Percentiles rank a stretch among this genome's conserved stretches.
Evolutionary conservation across 2,329 filamentous ascomycete species (phyloP).

Genomic region (Arthrobotrys musiformis): DNA sequence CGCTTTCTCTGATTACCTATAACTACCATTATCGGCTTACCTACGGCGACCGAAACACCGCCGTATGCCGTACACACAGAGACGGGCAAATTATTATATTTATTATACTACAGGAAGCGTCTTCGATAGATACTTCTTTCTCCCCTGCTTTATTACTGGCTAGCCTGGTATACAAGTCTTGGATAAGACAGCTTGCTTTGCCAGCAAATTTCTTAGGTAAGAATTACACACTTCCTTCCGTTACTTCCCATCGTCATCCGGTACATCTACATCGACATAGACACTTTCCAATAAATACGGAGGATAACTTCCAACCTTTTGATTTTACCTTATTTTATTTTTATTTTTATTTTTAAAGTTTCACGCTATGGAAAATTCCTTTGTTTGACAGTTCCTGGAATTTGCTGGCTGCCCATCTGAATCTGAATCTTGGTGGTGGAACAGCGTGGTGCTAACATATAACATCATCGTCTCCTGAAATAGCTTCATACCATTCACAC

Average conservation of each 20-base stretch:
- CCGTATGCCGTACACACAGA: background rate
- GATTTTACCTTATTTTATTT: too few relatives aligned
- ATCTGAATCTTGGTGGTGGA: background rate
- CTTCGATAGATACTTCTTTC: background rate
- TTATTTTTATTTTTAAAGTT: background rate
- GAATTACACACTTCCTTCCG: slow-evolving; percentile 4
- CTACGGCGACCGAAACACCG: slow-evolving; percentile 32
- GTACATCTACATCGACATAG: background rate
- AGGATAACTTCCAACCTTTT: too few relatives aligned
- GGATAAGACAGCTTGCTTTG: background rate
- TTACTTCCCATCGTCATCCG: background rate
- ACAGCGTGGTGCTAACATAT: background rate
- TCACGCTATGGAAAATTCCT: slow-evolving; percentile 4
- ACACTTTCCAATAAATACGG: too few relatives aligned
- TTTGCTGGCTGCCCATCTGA: background rate
- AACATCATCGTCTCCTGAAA: background rate
- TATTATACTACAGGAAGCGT: too few relatives aligned
- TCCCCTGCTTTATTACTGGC: background rate
- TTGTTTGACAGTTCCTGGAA: slow-evolving; percentile 5
- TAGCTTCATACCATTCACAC: background rate
- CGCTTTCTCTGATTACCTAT: slow-evolving; percentile 3
- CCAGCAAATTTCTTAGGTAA: slow-evolving; percentile 40
- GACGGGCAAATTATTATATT: too few relatives aligned
- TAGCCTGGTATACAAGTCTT: background rate
- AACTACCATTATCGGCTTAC: background rate